Evolutionary conservation across 306 rosid species (phyloP), one percentile per base, ranked within the genome.

Genomic region (Vigna nakashimae): DNA sequence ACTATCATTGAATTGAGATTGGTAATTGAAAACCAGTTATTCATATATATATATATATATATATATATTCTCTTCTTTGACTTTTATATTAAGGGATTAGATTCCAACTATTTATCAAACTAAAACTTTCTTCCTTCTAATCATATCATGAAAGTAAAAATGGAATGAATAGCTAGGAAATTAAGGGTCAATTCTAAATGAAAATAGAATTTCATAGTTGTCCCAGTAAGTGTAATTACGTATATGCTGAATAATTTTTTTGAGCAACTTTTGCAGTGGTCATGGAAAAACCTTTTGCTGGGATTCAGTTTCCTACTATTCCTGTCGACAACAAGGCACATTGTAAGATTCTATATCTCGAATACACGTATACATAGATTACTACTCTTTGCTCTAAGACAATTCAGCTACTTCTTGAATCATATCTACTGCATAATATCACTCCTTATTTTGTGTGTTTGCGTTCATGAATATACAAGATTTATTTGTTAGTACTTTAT

Each of bases 221-320:
- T 70, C 49, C 43, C 43, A 62, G 9, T 50, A 1, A 14, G 38
- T 42, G 13, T 20, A 55, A 67, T 64, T 56, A 63, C 11, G 34
- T 58, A 10, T 22, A 32, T 55, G 26, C 15, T 50, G 7, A 43
- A 32, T 70, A 30, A 69, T 38, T 18, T 71, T 71, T 55, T 78
- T 65, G 65, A 20, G 45, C 68, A 83, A 73, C 68, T 68, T 86
- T 71, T 86, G 90, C 96, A 96, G 98, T 96, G 99, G 99, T 91
- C 96, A 70, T 90, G 96, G 97, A 91, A 91, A 88, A 92, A 98
- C 9, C 83, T 95, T 75, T 28, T 90, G 32, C 74, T 95, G 74
- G 99, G 98, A 72, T 59, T 85, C 66, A 40, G 86, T 69, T 95
- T 92, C 87, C 80, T 95, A 20, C 62, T 85, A 65, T 88, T 92